Evolutionary conservation across 345 rosid genomes (phyloP).

Genomic region (Erysimum cheiranthoides): DNA sequence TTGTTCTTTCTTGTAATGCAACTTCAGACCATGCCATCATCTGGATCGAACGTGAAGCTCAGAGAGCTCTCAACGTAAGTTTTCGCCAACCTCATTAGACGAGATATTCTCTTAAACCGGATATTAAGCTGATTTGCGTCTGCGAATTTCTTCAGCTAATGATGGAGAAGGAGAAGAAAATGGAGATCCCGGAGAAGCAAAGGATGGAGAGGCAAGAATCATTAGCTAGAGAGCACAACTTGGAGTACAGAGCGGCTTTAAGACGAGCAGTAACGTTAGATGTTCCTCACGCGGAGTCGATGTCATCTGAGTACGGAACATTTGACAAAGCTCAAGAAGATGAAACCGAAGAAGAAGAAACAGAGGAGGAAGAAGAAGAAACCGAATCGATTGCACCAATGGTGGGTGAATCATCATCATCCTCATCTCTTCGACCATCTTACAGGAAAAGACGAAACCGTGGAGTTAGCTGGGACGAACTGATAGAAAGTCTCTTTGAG

Average conservation of each 20-base stretch:
- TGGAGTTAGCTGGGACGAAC: conserved; percentile 71
- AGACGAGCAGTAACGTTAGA: conserved; percentile 77
- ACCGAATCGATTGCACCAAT: conserved; percentile 21
- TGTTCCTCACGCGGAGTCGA: conserved; percentile 74
- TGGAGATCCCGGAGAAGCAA: conserved; percentile 80
- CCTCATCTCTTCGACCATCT: conserved; percentile 45
- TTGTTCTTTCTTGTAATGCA: conserved; percentile 93
- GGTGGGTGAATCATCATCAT: conserved; percentile 41
- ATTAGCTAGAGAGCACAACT: conserved; percentile 64
- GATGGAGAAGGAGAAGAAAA: conserved; percentile 68
- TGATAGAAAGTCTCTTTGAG: conserved; percentile 75
- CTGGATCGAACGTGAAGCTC: conserved; percentile 92
- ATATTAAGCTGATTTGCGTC: background rate
- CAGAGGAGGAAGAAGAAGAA: conserved; percentile 40
- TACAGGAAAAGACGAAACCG: conserved; percentile 41
- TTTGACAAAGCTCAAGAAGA: conserved; percentile 62
- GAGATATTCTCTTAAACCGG: background rate
- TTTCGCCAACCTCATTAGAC: conserved; percentile 1
- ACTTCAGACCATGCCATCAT: conserved; percentile 92
- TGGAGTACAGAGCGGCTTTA: conserved; percentile 85
- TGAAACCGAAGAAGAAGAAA: conserved; percentile 44
- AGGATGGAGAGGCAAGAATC: conserved; percentile 89
- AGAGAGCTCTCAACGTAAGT: conserved; percentile 75
- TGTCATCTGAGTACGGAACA: conserved; percentile 80
- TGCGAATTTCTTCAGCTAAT: conserved; percentile 54